Evolutionary conservation across 2,329 filamentous ascomycete species (phyloP).

Genomic region (Boeremia lycopersici): DNA sequence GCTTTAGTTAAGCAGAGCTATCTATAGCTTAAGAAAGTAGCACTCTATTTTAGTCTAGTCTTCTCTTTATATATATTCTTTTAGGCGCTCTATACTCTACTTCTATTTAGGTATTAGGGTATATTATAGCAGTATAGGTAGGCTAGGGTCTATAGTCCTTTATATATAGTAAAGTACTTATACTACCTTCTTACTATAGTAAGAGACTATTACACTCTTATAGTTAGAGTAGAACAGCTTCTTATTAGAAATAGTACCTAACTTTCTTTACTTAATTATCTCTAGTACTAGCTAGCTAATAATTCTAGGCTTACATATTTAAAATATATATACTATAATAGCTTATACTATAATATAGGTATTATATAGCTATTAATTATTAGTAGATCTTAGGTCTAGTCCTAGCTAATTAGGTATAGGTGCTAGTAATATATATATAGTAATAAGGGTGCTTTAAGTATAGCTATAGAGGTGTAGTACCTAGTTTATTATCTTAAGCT

Average conservation of each 20-base stretch:
- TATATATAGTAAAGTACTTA: background rate
- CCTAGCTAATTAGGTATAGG: too few relatives aligned
- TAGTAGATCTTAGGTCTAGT: background rate
- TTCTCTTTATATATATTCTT: background rate
- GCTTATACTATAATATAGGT: background rate
- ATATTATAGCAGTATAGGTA: background rate
- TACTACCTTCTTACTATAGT: background rate
- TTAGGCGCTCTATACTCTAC: background rate
- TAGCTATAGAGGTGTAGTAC: too few relatives aligned
- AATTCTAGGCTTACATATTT: background rate
- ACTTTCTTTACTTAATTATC: background rate
- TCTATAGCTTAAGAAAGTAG: background rate
- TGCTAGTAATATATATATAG: background rate
- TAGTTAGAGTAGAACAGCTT: background rate
- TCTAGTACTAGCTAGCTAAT: background rate
- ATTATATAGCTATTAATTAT: background rate
- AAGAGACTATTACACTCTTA: background rate
- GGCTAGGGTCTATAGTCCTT: background rate
- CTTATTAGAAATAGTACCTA: background rate
- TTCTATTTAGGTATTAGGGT: background rate
- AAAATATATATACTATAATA: background rate
- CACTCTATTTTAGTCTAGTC: background rate
- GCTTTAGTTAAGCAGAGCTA: background rate
- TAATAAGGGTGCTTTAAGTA: background rate
- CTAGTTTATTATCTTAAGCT: background rate